Evolutionary conservation across 2,329 filamentous ascomycete species (phyloP).

Genomic region (Fusarium drepaniforme): DNA sequence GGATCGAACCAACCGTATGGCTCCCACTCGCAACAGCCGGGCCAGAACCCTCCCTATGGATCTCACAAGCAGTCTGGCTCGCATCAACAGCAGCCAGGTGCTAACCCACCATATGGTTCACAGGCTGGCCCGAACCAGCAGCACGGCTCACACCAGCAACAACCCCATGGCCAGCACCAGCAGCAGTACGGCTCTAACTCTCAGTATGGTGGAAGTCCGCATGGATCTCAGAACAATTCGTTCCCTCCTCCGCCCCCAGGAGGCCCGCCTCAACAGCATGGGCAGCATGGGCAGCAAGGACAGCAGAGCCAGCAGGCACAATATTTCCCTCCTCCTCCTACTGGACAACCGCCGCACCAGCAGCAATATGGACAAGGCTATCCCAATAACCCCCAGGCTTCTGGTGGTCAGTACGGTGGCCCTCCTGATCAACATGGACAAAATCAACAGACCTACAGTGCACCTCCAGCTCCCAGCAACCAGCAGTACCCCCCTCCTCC

Average conservation of each 20-base stretch:
- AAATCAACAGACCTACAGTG: constrained; percentile 38
- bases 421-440: constrained; percentile 40
- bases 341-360: constrained; percentile 37
- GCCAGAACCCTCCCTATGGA: neutral
- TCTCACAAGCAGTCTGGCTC: constrained; percentile 11
- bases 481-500: constrained; percentile 44
- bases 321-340: constrained; percentile 37
- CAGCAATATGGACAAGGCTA: constrained; percentile 39
- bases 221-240: constrained; percentile 42
- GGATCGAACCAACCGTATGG: constrained; percentile 28
- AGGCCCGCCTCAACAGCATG: constrained; percentile 37
- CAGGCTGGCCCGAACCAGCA: constrained; percentile 5
- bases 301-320: constrained; percentile 28
- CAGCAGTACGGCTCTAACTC: constrained; percentile 34
- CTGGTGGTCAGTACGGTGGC: constrained; percentile 36
- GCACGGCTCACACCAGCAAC: constrained; percentile 17
- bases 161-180: neutral
- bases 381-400: constrained; percentile 31
- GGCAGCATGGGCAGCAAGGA: constrained; percentile 26
- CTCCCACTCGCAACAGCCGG: constrained; percentile 33
- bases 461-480: constrained; percentile 30
- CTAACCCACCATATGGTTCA: constrained; percentile 26
- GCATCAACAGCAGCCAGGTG: constrained; percentile 34
- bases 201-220: constrained; percentile 35
- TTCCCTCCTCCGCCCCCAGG: constrained; percentile 41